Percentiles rank a stretch among this genome's conserved stretches.
Evolutionary conservation across 2,329 filamentous ascomycete species (phyloP).

Genomic region (Epichloe glyceriae): DNA sequence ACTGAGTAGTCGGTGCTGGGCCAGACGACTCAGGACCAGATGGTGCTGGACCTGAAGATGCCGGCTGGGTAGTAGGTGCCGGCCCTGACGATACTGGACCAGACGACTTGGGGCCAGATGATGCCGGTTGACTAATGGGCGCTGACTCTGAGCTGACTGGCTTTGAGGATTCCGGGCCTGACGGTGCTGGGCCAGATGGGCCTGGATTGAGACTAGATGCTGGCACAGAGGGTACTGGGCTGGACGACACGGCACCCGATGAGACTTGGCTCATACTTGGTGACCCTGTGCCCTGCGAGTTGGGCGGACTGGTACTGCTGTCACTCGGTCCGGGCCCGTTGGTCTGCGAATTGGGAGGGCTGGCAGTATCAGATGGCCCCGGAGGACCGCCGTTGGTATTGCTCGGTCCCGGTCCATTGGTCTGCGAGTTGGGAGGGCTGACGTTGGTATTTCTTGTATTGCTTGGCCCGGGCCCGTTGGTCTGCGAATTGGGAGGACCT

Average conservation of each 20-base stretch:
- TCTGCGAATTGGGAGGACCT: not conserved
- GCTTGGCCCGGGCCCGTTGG: not conserved
- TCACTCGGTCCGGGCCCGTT: not conserved
- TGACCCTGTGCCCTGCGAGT: not conserved
- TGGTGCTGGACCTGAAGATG: not conserved
- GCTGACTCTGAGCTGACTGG: too few species aligned
- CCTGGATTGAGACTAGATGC: too few species aligned
- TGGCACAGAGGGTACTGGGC: too few species aligned
- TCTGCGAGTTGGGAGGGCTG: not conserved
- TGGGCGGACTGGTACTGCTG: not conserved
- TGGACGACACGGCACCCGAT: not conserved
- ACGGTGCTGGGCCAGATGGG: too few species aligned
- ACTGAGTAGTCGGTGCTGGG: too few species aligned
- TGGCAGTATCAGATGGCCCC: not conserved
- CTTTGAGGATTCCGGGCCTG: too few species aligned
- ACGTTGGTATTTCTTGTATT: not conserved
- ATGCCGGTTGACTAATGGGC: not conserved
- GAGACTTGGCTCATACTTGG: not conserved
- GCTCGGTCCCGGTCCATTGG: not conserved
- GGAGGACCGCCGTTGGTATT: not conserved
- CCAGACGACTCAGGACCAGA: not conserved
- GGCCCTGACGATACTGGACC: not conserved
- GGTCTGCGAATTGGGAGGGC: not conserved
- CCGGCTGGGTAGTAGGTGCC: too few species aligned
- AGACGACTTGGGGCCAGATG: not conserved